Base-by-base conservation (phyloP, 2,329 filamentous ascomycete species). In the Septoria linicola region DNA sequence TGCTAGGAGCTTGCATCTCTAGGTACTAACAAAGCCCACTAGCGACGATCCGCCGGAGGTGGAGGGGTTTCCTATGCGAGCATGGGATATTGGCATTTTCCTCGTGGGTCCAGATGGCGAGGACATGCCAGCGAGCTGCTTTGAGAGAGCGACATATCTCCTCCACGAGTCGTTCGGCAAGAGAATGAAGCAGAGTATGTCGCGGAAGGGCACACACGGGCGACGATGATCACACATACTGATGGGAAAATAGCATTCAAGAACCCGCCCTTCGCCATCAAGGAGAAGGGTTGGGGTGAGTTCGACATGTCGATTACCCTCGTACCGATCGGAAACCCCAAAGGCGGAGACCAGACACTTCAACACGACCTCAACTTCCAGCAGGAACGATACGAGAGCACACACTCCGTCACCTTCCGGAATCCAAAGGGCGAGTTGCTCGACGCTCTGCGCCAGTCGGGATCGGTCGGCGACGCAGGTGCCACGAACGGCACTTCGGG, bases 261-360 rank as follows among this genome's bases (percentile, higher is more conserved):
- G 67, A 85, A 87, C 59, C 82, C 90, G 0, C 93, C 93, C 0
- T 99, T 97, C 75, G 80, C 80, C 59, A 95, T 95, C 72, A 78
- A 83, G 58, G 95, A 99, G 72, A 88, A 96, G 73, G 93, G 93
- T 62, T 99, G 93, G 93, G 93, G 93, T 66, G 93, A 97, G 74
- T 99, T 99, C 70, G 93, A 97, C 69, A 92, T 99, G 84, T 79
- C 78, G 41, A 93, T 97, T 65, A 83, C 88, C 56, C 80, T 95
- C 62, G 87, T 84, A 66, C 88, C 87, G 36, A 84, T 87, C 23
- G 68, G 67, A 16, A 59, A 56, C 16, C 89, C 93, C 72, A 96
- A 96, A 77, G 86, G 82, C 51, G 83, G 85, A 51, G 92, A 96
- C 66, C 82, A 89, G 66, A 78, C 81, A 11, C 78, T 99, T 59